These are phyloP conservation scores for Blepharisma stoltei DNA, from an alignment of 73 alveolate species.

Conservation along the genomic window DNA sequence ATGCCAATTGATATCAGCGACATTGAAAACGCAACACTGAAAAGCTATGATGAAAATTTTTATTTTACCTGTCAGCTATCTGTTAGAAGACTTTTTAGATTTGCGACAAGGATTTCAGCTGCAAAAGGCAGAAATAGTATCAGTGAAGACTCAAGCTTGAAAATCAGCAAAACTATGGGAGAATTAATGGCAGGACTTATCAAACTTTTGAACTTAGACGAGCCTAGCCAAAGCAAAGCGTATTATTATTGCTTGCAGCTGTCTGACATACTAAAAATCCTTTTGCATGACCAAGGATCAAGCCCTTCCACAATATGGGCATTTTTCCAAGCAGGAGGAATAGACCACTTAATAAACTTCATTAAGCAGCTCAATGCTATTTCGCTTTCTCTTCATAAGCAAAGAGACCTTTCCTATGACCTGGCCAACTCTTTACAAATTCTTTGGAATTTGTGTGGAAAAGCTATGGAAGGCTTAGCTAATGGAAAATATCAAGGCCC, in stretches of 20 bases:
- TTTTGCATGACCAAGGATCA: slow-evolving; percentile 4
- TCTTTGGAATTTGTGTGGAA: slow-evolving; percentile 26
- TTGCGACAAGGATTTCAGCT: neutral
- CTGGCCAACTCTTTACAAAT: slow-evolving; percentile 4
- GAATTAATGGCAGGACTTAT: neutral
- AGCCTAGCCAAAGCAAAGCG: neutral
- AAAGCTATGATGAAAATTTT: slow-evolving; percentile 23
- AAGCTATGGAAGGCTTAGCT: neutral
- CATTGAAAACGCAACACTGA: neutral
- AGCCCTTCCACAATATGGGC: neutral
- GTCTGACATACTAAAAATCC: neutral
- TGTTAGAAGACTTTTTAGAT: slow-evolving; percentile 7
- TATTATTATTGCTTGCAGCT: slow-evolving; percentile 4
- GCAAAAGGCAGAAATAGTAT: neutral
- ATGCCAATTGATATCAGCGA: slow-evolving; percentile 13
- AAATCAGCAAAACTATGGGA: slow-evolving; percentile 15
- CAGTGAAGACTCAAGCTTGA: slow-evolving; percentile 1
- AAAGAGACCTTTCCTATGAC: slow-evolving; percentile 2
- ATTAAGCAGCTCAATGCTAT: neutral
- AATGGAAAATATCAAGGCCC: neutral
- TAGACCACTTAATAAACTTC: neutral
- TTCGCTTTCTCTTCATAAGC: neutral
- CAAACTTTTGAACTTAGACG: neutral
- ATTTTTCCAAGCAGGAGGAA: slow-evolving; percentile 1
- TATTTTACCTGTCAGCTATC: slow-evolving; percentile 20